These are phyloP conservation scores for Fusarium continuum DNA, from an alignment of 2,329 filamentous ascomycete genomes.

Conservation along the genomic window DNA sequence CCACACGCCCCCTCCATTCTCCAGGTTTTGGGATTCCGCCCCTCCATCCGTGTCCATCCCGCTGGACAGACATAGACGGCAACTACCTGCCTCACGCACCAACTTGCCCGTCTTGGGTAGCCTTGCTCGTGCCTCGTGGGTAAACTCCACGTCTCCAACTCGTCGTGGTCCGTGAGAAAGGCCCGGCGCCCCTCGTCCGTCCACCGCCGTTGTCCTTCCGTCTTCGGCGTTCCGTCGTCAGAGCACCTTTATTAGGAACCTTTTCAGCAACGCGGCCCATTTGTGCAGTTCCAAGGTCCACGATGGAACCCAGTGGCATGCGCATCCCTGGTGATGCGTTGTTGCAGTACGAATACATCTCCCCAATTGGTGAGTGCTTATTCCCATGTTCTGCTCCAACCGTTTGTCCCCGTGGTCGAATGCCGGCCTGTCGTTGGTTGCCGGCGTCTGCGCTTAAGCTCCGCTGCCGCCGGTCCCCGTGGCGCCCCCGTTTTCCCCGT, in stretches of 20 bases:
- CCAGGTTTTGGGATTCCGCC: conserved; percentile 33
- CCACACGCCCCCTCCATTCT: conserved; percentile 40
- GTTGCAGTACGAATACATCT: conserved; percentile 57
- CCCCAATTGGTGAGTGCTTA: conserved; percentile 64
- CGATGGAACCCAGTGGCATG: conserved; percentile 54
- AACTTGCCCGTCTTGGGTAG: conserved; percentile 44
- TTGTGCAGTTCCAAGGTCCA: conserved; percentile 31
- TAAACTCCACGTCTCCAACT: conserved; percentile 15
- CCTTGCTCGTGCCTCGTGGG: conserved; percentile 21
- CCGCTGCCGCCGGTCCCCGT: conserved; percentile 41
- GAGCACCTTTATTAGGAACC: conserved; percentile 18
- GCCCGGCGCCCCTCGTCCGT: conserved; percentile 22
- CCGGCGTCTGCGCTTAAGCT: conserved; percentile 39
- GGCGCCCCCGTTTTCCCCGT: conserved; percentile 40
- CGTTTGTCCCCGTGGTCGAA: conserved; percentile 60
- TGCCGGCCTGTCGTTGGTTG: conserved; percentile 57
- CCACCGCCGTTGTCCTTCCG: conserved; percentile 22
- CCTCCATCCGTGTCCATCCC: conserved; percentile 34
- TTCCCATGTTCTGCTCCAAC: conserved; percentile 47
- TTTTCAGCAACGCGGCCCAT: conserved; percentile 33
- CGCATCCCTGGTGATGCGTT: conserved; percentile 58
- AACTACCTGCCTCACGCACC: conserved; percentile 34
- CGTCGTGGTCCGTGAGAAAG: conserved; percentile 20
- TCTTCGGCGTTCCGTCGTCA: conserved; percentile 26
- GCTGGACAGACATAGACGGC: conserved; percentile 12